phyloP scores from a whole-genome alignment of 345 rosid species.

The Nasturtium officinale region DNA sequence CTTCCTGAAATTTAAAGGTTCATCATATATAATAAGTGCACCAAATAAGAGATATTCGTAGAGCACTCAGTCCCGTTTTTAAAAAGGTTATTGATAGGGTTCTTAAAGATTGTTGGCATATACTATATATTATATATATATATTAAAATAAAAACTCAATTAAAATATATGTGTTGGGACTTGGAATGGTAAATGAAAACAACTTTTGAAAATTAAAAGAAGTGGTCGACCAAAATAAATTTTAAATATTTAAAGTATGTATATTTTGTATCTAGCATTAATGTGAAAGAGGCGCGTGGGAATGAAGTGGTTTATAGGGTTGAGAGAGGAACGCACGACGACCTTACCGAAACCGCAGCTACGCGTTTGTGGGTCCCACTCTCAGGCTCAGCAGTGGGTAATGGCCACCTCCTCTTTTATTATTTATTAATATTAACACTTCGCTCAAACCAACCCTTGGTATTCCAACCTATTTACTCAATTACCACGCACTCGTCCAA shows the following conservation, averaged over 20 bases:
- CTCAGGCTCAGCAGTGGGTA: too few species aligned
- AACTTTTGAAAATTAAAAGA: conserved; percentile 32
- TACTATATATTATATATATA: too few species aligned
- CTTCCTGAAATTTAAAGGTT: not conserved
- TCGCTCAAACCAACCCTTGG: not conserved
- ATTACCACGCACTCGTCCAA: conserved; percentile 29
- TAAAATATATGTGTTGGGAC: conserved; percentile 23
- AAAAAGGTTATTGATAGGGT: too few species aligned
- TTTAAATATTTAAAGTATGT: not conserved
- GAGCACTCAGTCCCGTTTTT: too few species aligned
- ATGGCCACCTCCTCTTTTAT: too few species aligned
- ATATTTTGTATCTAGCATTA: not conserved
- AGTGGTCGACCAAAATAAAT: conserved; percentile 30
- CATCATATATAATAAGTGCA: not conserved
- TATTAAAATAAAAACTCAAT: too few species aligned
- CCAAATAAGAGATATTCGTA: not conserved
- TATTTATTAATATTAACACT: not conserved
- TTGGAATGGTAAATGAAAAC: conserved; percentile 37
- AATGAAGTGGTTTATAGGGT: conserved; percentile 18
- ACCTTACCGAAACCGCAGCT: conserved; percentile 24
- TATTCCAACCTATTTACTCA: not conserved
- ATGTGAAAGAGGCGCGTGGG: conserved; percentile 38
- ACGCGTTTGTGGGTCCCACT: conserved; percentile 37
- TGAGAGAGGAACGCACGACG: conserved; percentile 39
- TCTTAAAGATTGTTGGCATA: too few species aligned